phyloP scores from a whole-genome alignment of 257 asterid genomes.

The Solanum peruvianum region DNA sequence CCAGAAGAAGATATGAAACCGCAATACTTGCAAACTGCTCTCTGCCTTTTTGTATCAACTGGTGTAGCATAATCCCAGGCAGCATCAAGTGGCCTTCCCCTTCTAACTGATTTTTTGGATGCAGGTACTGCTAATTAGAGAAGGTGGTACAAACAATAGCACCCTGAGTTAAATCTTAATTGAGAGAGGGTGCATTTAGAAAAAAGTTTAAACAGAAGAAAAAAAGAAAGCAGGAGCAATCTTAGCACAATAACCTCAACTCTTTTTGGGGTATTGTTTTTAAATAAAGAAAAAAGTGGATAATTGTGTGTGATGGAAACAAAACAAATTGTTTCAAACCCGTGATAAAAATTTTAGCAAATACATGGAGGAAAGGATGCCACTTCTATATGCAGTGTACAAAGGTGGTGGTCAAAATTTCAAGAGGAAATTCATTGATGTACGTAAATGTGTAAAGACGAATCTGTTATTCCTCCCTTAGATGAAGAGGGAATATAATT shows the following conservation, averaged over 20 bases:
- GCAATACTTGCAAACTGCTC: conserved; percentile 32
- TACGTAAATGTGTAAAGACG: neutral
- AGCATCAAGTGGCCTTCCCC: conserved; percentile 26
- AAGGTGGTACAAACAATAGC: neutral
- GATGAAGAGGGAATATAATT: neutral
- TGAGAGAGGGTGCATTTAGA: neutral
- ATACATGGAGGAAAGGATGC: neutral
- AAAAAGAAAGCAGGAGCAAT: neutral
- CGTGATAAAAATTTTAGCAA: neutral
- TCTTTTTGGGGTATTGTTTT: neutral
- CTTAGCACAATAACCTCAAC: neutral
- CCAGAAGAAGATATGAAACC: conserved; percentile 36
- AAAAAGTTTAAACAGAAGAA: neutral
- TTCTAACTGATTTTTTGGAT: conserved; percentile 10
- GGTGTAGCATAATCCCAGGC: conserved; percentile 36
- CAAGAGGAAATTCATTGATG: neutral
- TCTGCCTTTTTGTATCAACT: conserved; percentile 26
- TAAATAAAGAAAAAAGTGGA: neutral
- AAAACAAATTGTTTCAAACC: neutral
- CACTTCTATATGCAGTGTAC: neutral
- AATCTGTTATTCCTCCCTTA: neutral
- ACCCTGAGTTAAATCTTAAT: neutral
- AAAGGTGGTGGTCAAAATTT: neutral
- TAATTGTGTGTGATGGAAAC: neutral
- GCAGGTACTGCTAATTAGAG: conserved; percentile 10